A percentile compares a stretch with the other conserved stretches of the same genome.
Evolutionary conservation across 352 stramenopile genomes (phyloP).

Genomic region (Phytophthora sp.): DNA sequence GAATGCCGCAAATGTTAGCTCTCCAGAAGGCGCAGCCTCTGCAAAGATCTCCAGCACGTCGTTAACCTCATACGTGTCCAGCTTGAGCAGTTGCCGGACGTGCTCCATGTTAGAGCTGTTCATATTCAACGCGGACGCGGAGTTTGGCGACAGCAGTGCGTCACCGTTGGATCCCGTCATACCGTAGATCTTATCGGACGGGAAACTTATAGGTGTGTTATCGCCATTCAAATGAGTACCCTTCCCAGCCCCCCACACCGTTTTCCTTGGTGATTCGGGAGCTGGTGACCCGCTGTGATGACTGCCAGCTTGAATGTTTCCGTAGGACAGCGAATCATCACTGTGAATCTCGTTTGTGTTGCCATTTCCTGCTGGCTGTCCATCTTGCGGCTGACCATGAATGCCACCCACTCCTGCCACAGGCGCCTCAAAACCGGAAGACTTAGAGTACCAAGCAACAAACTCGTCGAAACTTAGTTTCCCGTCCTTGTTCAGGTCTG

Average conservation of each 20-base stretch:
- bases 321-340: slow-evolving; percentile 10
- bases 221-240: slow-evolving; percentile 8
- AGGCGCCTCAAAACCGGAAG: slow-evolving; percentile 51
- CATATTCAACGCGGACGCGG: slow-evolving; percentile 60
- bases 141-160: slow-evolving; percentile 50
- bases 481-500: slow-evolving; percentile 80
- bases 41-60: slow-evolving; percentile 91
- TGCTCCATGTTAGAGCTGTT: slow-evolving; percentile 82
- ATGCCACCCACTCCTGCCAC: slow-evolving; percentile 41
- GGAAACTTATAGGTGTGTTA: slow-evolving; percentile 37
- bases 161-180: slow-evolving; percentile 47
- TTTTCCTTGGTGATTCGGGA: slow-evolving; percentile 38
- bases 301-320: slow-evolving; percentile 23
- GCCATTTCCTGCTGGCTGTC: slow-evolving; percentile 16
- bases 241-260: slow-evolving; percentile 29
- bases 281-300: slow-evolving; percentile 24
- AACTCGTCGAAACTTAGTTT: slow-evolving; percentile 90
- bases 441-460: slow-evolving; percentile 82
- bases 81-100: slow-evolving; percentile 76
- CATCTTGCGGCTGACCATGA: slow-evolving; percentile 23
- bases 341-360: slow-evolving; percentile 21
- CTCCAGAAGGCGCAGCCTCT: slow-evolving; percentile 76
- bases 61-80: slow-evolving; percentile 88
- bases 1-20: slow-evolving; percentile 82
- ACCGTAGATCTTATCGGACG: slow-evolving; percentile 48